phyloP scores from a whole-genome alignment of 83 land plant species.

The Diphasiastrum complanatum region DNA sequence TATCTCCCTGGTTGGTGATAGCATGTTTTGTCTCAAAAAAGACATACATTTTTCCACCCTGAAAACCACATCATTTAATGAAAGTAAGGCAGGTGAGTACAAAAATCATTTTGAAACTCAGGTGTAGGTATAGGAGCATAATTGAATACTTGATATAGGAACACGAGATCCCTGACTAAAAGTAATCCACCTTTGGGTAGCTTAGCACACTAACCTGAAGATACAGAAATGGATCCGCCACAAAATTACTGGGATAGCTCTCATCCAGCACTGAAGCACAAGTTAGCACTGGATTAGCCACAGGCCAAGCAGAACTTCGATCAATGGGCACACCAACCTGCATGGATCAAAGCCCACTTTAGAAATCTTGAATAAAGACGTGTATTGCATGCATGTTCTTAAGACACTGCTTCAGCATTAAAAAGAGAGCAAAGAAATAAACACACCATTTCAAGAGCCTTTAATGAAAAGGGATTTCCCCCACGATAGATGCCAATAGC shows the following conservation, averaged over 20 bases:
- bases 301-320: conserved; percentile 83
- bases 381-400: neutral
- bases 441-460: conserved; percentile 61
- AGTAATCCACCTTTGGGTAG: neutral
- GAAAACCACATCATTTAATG: conserved; percentile 7
- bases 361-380: neutral
- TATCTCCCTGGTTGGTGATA: conserved; percentile 78
- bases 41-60: conserved; percentile 56
- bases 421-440: neutral
- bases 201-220: conserved; percentile 38
- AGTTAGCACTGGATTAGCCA: conserved; percentile 82
- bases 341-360: conserved; percentile 1
- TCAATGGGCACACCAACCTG: conserved; percentile 36
- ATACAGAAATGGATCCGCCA: conserved; percentile 91
- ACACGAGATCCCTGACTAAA: neutral
- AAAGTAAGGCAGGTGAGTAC: neutral
- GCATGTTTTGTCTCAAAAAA: conserved; percentile 85
- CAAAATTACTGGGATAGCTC: conserved; percentile 79
- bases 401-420: neutral
- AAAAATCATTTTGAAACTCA: neutral
- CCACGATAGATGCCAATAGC: conserved; percentile 72
- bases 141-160: neutral
- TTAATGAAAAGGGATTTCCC: conserved; percentile 51
- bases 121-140: neutral
- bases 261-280: conserved; percentile 60